These are phyloP conservation scores for Colletotrichum theobromicola DNA, from an alignment of 2,329 filamentous ascomycete species.

Conservation along the genomic window DNA sequence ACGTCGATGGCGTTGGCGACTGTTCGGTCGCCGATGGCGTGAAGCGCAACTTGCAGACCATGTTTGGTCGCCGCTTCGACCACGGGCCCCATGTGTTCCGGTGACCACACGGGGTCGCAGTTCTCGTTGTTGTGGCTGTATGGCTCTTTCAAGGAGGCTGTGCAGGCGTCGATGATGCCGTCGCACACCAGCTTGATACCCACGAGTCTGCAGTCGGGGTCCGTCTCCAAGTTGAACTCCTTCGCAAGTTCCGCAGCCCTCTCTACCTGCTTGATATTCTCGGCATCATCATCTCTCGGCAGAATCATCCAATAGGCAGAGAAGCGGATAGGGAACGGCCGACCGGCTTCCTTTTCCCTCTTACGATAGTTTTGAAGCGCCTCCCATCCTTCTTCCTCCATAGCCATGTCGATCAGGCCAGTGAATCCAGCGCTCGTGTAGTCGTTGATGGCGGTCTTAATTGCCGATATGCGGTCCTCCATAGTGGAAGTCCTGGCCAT, in stretches of 20 bases:
- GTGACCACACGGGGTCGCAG: constrained; percentile 60
- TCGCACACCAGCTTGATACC: constrained; percentile 66
- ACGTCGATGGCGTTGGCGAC: constrained; percentile 62
- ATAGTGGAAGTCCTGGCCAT: constrained; percentile 52
- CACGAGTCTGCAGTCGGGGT: constrained; percentile 31
- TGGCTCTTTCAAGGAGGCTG: constrained; percentile 57
- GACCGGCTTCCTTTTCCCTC: constrained; percentile 36
- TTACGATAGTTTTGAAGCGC: constrained; percentile 42
- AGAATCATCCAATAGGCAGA: constrained; percentile 62
- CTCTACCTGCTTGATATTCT: constrained; percentile 54
- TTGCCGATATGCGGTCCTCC: constrained; percentile 50
- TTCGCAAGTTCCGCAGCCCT: constrained; percentile 51
- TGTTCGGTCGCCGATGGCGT: constrained; percentile 69
- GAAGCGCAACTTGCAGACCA: constrained; percentile 65
- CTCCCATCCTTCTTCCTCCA: constrained; percentile 61
- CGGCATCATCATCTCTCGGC: constrained; percentile 47
- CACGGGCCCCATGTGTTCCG: constrained; percentile 55
- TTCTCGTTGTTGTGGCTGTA: constrained; percentile 50
- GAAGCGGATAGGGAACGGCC: constrained; percentile 48
- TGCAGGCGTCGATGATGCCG: constrained; percentile 63
- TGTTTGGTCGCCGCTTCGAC: constrained; percentile 42
- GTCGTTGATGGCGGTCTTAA: constrained; percentile 50
- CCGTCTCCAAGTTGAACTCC: constrained; percentile 48
- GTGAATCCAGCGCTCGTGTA: constrained; percentile 59
- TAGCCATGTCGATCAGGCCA: constrained; percentile 62